Conservation (phyloP, 108 stramenopile genomes). For the Cyclostephanos tholiformis region DNA sequence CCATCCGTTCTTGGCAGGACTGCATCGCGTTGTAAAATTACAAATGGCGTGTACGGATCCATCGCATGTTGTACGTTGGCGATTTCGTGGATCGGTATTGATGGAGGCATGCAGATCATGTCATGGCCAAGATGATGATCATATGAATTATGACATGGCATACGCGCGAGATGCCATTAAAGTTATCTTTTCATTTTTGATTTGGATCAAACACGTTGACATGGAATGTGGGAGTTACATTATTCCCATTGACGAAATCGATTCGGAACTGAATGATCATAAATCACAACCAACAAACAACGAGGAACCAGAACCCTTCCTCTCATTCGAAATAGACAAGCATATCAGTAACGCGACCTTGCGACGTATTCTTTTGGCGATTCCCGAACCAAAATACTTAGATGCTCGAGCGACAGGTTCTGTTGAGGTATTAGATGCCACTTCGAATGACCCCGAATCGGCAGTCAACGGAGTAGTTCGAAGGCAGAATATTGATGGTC, state of each 20-base stretch:
- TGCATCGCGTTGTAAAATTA: slow-evolving; percentile 34
- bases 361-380: slow-evolving; percentile 29
- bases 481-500: slow-evolving; percentile 44
- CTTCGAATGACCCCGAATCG: background rate
- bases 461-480: slow-evolving; percentile 2
- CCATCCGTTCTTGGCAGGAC: slow-evolving; percentile 47
- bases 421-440: slow-evolving; percentile 21
- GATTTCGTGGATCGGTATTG: slow-evolving; percentile 43
- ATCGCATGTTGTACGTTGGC: slow-evolving; percentile 40
- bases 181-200: slow-evolving; percentile 44
- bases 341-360: slow-evolving; percentile 39
- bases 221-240: slow-evolving; percentile 33
- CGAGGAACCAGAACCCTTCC: slow-evolving; percentile 15
- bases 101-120: slow-evolving; percentile 43
- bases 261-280: background rate
- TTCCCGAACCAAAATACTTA: slow-evolving; percentile 41
- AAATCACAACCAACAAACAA: background rate
- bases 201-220: slow-evolving; percentile 29
- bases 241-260: slow-evolving; percentile 5
- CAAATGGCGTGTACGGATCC: slow-evolving; percentile 30
- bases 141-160: slow-evolving; percentile 16
- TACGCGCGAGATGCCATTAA: slow-evolving; percentile 43
- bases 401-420: slow-evolving; percentile 50
- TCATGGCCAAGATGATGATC: background rate
- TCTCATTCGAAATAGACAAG: slow-evolving; percentile 44